Evolutionary conservation across 164 flowering plant genomes (phyloP), one percentile per base, ranked within the genome.

Genomic region (Vitis rotundifolia): DNA sequence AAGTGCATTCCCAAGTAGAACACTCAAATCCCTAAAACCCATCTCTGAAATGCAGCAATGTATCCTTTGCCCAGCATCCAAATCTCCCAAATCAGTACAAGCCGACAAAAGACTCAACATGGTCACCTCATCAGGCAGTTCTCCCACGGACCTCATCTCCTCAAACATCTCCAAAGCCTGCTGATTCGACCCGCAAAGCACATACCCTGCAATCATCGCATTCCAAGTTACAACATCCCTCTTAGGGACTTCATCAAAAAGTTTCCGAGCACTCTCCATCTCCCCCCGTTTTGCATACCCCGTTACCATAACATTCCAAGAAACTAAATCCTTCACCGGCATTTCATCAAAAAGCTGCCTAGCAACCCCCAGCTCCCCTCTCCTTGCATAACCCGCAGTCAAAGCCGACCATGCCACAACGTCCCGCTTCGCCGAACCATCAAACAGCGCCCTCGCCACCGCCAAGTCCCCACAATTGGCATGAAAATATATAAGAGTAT

Each of bases 231-330:
- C 91, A 1, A 86, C 89, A 73, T 89, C 93, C 58, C 75, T 70
- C 64, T 72, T 59, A 7, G 89, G 86, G 59, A 78, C 81, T 66
- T 66, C 69, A 69, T 86, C 75, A 73, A 89, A 89, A 57, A 89
- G 83, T 57, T 68, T 61, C 78, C 85, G 80, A 2, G 89, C 91
- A 19, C 71, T 63, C 15, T 68, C 88, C 97, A 92, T 92, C 74
- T 88, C 83, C 55, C 92, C 91, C 18, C 78, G 53, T 80, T 90
- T 88, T 0, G 72, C 87, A 76, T 90, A 92, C 10, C 81, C 91
- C 9, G 89, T 87, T 44, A 92, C 85, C 97, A 90, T 88, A 29
- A 90, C 97, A 79, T 92, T 92, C 97, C 95, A 92, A 53, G 97
- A 86, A 68, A 90, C 86, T 83, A 86, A 75, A 78, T 90, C 97